Base-by-base conservation (phyloP, 1,284 basidiomycete genomes). In the Flammula alnicola region DNA sequence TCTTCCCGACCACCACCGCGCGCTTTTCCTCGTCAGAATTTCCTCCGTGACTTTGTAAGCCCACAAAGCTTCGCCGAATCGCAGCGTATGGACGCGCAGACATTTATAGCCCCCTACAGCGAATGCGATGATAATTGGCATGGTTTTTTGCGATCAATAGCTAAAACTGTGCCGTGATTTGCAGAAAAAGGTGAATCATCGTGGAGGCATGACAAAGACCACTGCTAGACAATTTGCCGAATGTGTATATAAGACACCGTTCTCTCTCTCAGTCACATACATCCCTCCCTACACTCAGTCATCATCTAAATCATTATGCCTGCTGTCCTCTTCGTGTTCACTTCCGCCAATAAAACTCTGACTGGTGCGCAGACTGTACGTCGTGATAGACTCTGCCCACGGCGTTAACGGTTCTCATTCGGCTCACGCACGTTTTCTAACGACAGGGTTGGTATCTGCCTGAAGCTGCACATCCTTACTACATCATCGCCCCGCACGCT, bases 381-480 rank as follows among this genome's bases (percentile, higher is more conserved):
- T 69, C 11, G 17, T 17, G 12, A 31, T 23, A 31, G 25, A 32
- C 7, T n/a, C n/a, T n/a, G n/a, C n/a, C n/a, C 38, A 54, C 12
- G 5, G 31, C 22, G 17, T 47, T n/a, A 22, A 17, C 36, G 3
- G 14, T 25, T 30, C 22, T 25, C 12, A 29, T 8, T 11, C 9
- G 25, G 48, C 38, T 56, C 38, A 44, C 31, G 36, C 29, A n/a
- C 20, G 30, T 29, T 25, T 32, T 45, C 3, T 23, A 11, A 38
- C 25, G n/a, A 22, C 33, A 84, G 78, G 86, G 87, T 39, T 87
- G 79, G 79, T 90, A 81, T 65, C 72, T 86, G 20, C 83, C 86
- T 11, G 86, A 91, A 66, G 87, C 86, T 9, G 90, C 90, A 1
- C 90, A 93, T 66, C 89, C 91, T 0, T 93, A 90, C 74, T 88